A percentile compares a stretch with the other conserved stretches of the same genome.
phyloP scores from a whole-genome alignment of 2,329 filamentous ascomycete species.

The Aureobasidium namibiae region DNA sequence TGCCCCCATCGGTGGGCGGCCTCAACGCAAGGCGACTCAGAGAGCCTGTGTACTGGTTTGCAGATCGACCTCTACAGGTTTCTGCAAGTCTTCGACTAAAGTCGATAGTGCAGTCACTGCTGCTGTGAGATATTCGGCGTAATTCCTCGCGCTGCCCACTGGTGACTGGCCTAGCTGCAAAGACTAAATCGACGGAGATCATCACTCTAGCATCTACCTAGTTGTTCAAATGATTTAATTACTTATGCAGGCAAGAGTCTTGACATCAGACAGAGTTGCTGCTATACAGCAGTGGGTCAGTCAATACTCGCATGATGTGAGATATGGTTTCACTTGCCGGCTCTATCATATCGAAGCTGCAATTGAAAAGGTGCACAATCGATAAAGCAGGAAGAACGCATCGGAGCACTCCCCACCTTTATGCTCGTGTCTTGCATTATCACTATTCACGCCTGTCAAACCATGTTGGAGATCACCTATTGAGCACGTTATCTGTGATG shows the following conservation, averaged over 20 bases:
- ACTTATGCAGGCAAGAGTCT: not conserved
- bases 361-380: not conserved
- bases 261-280: too few species aligned
- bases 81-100: not conserved
- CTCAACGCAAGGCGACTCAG: not conserved
- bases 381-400: not conserved
- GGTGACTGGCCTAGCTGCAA: not conserved
- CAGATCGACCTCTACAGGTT: not conserved
- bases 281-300: not conserved
- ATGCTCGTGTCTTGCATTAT: not conserved
- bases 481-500: not conserved
- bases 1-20: not conserved
- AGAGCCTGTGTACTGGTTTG: not conserved
- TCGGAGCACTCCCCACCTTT: not conserved
- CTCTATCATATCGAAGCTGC: not conserved
- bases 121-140: not conserved
- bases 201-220: not conserved
- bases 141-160: not conserved
- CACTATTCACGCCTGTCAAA: not conserved
- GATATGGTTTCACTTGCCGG: too few species aligned
- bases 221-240: not conserved
- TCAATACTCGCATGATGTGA: not conserved
- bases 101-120: not conserved
- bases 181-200: not conserved
- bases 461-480: not conserved